These are phyloP conservation scores for Macrophomina tecta DNA, from an alignment of 2,329 filamentous ascomycete genomes.

Conservation along the genomic window DNA sequence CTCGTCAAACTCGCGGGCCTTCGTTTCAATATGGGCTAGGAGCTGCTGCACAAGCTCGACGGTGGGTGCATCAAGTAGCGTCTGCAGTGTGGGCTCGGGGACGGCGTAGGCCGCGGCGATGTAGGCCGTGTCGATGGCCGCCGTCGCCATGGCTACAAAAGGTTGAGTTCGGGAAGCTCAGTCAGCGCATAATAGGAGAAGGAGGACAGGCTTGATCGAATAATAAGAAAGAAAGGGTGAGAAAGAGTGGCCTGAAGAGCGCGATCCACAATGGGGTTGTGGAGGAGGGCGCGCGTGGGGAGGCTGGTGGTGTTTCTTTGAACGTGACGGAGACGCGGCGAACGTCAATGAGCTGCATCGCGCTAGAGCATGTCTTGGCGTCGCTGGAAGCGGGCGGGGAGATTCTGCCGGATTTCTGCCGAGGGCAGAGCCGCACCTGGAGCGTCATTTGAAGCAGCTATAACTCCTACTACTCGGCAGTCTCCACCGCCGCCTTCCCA, in stretches of 20 bases:
- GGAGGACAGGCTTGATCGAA: constrained; percentile 21
- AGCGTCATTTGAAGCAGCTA: constrained; percentile 2
- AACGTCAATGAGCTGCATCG: constrained; percentile 25
- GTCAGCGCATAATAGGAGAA: constrained; percentile 26
- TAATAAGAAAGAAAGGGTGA: constrained; percentile 29
- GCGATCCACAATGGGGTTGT: constrained; percentile 21
- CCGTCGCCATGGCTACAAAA: constrained; percentile 61
- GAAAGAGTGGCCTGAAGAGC: constrained; percentile 28
- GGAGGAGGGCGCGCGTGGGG: constrained; percentile 13
- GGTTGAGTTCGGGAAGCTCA: constrained; percentile 8
- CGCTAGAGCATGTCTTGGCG: constrained; percentile 17
- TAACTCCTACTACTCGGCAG: not conserved
- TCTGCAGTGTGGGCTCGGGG: constrained; percentile 67
- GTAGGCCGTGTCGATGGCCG: constrained; percentile 72
- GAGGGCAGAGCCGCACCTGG: not conserved
- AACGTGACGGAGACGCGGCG: constrained; percentile 26
- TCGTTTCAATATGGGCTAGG: constrained; percentile 74
- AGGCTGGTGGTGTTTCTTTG: constrained; percentile 25
- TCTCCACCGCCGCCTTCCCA: not conserved
- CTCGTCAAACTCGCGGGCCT: constrained; percentile 81
- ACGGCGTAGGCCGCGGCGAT: constrained; percentile 74
- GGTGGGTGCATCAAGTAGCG: constrained; percentile 72
- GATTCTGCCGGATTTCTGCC: not conserved
- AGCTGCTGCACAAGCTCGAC: constrained; percentile 77
- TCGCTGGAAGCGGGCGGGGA: not conserved